Percentiles rank a stretch among this genome's conserved stretches.
Evolutionary conservation across 2,329 filamentous ascomycete species (phyloP).

Genomic region (Alternaria sp.): DNA sequence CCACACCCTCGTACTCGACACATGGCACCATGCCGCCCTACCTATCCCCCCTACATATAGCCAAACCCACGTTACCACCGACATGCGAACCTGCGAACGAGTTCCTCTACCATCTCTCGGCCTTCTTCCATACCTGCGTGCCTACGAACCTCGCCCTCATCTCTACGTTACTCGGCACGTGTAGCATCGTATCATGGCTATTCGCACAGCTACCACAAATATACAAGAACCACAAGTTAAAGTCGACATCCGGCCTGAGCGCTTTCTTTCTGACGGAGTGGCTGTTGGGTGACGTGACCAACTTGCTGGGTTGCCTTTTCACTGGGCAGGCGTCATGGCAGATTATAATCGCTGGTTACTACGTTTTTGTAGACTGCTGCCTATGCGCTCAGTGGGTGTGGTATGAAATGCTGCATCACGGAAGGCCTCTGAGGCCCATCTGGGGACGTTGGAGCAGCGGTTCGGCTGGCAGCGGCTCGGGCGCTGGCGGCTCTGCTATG

Average conservation of each 20-base stretch:
- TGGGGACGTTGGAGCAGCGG: constrained; percentile 37
- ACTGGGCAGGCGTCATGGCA: constrained; percentile 73
- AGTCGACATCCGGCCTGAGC: constrained; percentile 71
- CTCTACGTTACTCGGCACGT: constrained; percentile 67
- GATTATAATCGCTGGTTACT: constrained; percentile 71
- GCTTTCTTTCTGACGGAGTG: constrained; percentile 73
- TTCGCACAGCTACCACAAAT: constrained; percentile 76
- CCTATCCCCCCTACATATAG: constrained; percentile 41
- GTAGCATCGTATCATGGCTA: constrained; percentile 73
- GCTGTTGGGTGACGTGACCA: constrained; percentile 71
- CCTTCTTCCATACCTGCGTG: constrained; percentile 68
- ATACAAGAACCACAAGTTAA: constrained; percentile 71
- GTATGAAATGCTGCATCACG: constrained; percentile 68
- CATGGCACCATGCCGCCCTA: constrained; percentile 50
- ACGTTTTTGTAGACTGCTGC: constrained; percentile 70
- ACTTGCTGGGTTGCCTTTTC: constrained; percentile 69
- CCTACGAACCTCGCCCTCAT: constrained; percentile 70
- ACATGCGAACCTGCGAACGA: constrained; percentile 69
- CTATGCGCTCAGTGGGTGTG: constrained; percentile 71
- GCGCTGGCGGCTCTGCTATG: constrained; percentile 37
- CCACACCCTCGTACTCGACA: constrained; percentile 22
- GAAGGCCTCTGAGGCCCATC: constrained; percentile 54
- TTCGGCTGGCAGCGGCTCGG: constrained; percentile 25
- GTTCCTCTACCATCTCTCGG: constrained; percentile 66
- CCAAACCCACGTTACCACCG: constrained; percentile 59